Conservation (phyloP, 2,329 filamentous ascomycete genomes). For the Epichloe scottii region DNA sequence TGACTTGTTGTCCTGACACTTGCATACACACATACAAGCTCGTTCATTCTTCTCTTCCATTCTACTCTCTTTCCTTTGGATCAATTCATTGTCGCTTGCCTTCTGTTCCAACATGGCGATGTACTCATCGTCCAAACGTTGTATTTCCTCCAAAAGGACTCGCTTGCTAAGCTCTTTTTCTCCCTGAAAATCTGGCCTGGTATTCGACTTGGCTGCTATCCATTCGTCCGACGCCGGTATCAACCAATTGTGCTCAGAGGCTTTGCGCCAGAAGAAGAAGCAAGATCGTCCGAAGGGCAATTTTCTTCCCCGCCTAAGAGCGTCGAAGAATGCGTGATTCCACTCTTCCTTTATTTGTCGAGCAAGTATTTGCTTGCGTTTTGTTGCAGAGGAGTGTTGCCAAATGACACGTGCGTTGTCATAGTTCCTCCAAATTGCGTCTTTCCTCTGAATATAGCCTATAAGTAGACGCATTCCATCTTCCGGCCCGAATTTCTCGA, state of each 20-base stretch:
- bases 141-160: background rate
- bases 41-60: background rate
- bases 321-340: background rate
- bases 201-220: background rate
- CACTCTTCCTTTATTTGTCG: background rate
- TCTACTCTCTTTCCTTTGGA: background rate
- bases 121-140: background rate
- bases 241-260: background rate
- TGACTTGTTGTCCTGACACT: too few relatives aligned
- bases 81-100: background rate
- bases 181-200: background rate
- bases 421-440: background rate
- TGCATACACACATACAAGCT: background rate
- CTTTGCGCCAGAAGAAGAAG: too few relatives aligned
- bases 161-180: background rate
- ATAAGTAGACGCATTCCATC: background rate
- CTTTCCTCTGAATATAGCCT: background rate
- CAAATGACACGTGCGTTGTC: background rate
- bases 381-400: too few relatives aligned
- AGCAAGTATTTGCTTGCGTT: background rate
- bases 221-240: accelerated
- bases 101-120: background rate
- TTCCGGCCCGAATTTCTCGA: background rate
- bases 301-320: too few relatives aligned
- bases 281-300: too few relatives aligned